These are phyloP conservation scores for Gillenia trifoliata DNA, from an alignment of 306 rosid genomes.

Conservation along the genomic window DNA sequence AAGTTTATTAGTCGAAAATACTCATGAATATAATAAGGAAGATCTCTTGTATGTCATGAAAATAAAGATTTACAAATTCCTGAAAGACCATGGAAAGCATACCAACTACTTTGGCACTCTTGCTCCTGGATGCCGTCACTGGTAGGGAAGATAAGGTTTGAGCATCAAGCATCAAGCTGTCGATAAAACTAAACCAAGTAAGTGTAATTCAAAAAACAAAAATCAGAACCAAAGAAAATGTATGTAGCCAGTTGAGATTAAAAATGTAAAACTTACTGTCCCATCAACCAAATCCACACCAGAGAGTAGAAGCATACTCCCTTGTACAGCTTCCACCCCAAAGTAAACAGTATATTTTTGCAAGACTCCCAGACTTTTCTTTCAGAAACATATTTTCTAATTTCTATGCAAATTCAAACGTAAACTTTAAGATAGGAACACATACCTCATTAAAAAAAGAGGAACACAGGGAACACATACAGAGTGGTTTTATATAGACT, in stretches of 20 bases:
- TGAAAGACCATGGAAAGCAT: constrained; percentile 20
- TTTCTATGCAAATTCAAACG: background rate
- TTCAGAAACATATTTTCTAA: background rate
- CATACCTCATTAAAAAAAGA: no score
- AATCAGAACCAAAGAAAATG: constrained; percentile 2
- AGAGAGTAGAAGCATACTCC: constrained; percentile 72
- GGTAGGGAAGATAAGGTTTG: constrained; percentile 88
- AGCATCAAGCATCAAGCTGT: constrained; percentile 92
- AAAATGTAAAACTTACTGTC: constrained; percentile 60
- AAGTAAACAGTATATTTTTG: constrained; percentile 8
- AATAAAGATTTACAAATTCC: constrained; percentile 7
- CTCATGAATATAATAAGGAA: background rate
- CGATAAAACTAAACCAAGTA: constrained; percentile 25
- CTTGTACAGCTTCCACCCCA: constrained; percentile 82
- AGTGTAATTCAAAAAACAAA: constrained; percentile 1
- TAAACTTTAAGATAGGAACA: background rate
- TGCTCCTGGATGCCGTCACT: constrained; percentile 76
- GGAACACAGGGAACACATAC: no score
- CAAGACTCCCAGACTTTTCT: background rate
- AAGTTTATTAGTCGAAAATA: background rate
- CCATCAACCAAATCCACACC: constrained; percentile 96
- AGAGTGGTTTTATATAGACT: background rate
- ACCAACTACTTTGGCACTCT: constrained; percentile 84
- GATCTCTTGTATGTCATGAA: background rate
- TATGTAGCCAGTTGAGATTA: constrained; percentile 16